A percentile compares a stretch with the other conserved stretches of the same genome.
Evolutionary conservation across 2,329 filamentous ascomycete genomes (phyloP).

Genomic region (Colletotrichum paranaense): DNA sequence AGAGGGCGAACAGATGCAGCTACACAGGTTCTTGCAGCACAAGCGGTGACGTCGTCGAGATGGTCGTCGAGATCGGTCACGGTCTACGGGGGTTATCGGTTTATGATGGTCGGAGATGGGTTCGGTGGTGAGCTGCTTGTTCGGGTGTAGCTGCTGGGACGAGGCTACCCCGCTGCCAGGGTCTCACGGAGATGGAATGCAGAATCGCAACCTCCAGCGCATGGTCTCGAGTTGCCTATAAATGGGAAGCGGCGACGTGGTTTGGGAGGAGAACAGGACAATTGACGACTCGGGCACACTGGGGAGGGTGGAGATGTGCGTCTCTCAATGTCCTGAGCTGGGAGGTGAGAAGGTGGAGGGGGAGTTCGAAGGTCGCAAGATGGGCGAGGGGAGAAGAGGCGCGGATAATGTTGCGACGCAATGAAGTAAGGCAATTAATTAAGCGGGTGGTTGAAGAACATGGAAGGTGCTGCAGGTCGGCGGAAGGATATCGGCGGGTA

Average conservation of each 20-base stretch:
- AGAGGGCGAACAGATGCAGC: not conserved
- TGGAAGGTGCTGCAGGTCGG: conserved; percentile 1
- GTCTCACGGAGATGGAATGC: conserved; percentile 35
- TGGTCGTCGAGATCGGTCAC: not conserved
- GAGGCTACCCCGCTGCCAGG: conserved; percentile 36
- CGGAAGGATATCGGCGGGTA: conserved; percentile 4
- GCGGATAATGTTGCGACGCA: not conserved
- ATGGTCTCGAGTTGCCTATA: conserved; percentile 22
- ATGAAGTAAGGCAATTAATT: not conserved
- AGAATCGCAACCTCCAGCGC: conserved; percentile 32
- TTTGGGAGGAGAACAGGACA: not conserved
- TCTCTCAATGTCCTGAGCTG: not conserved
- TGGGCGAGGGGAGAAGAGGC: not conserved
- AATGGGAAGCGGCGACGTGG: not conserved
- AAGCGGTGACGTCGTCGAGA: conserved; percentile 28
- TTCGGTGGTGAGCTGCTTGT: conserved; percentile 28
- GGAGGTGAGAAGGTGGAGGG: not conserved
- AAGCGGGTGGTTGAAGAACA: not conserved
- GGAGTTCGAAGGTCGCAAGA: not conserved
- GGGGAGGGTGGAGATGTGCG: not conserved
- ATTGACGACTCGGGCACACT: not conserved
- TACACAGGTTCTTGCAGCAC: not conserved
- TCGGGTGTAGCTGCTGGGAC: conserved; percentile 33
- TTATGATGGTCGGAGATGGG: conserved; percentile 29
- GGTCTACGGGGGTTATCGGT: not conserved